Evolutionary conservation across 768 basidiomycete genomes (phyloP), one percentile per base, ranked within the genome.

Genomic region (Agaricus blazei): DNA sequence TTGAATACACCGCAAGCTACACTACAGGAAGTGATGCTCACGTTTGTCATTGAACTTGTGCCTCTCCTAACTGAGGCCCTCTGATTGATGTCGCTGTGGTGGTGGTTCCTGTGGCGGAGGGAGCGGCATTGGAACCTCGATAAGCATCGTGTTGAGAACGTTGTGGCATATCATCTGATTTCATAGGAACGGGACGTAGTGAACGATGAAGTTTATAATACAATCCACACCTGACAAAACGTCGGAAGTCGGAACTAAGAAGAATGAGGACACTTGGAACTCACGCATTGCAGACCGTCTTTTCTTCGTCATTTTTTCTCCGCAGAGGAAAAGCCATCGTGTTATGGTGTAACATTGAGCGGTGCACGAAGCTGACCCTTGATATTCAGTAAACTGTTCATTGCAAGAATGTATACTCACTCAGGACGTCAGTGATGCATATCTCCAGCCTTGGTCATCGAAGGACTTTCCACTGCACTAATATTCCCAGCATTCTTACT

Each of bases 301-400:
- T 90, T 52, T 91, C 90, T 70, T 92, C 91, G 62, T 92, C 90
- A 62, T 93, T 90, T 70, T 93, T 93, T 59, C 90, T 80, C 90
- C 90, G 93, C 40, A 93, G 80, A 11, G 91, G 91, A 4, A 91
- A 92, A 12, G 90, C 88, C 2, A 88, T 92, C 24, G 91, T 93
- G 64, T 91, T 87, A 73, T 90, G 93, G 64, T 93, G 71, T 86
- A 90, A 73, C 90, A 93, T 75, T 91, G 89, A 2, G 90, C 90
- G 23, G 54, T 55, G 48, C 48, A 47, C 78, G 76, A 34, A 34
- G 8, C 31, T 34, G n/a, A 31, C 4, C 46, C 53, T 40, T n/a
- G n/a, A 54, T 38, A 54, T 48, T 38, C 46, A 47, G 48, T 54
- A n/a, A n/a, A n/a, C n/a, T n/a, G n/a, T n/a, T n/a, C n/a, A n/a